phyloP scores from a whole-genome alignment of 352 stramenopile genomes.

The Globisporangium paddicum region DNA sequence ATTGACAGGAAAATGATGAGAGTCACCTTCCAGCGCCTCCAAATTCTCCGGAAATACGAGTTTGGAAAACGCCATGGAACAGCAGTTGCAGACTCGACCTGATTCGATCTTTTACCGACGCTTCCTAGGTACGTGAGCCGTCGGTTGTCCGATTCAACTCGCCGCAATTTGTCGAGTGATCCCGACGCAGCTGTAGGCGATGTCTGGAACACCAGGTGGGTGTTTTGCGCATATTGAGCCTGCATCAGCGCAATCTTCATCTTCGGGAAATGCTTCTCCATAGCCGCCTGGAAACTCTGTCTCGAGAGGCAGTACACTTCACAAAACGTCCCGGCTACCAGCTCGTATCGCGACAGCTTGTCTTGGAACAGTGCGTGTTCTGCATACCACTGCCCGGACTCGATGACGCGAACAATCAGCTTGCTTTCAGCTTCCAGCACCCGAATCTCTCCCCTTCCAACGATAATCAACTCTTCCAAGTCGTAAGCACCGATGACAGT shows the following conservation, averaged over 20 bases:
- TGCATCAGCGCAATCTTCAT: constrained; percentile 8
- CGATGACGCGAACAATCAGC: constrained; percentile 8
- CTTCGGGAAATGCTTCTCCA: constrained; percentile 12
- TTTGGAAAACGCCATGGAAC: constrained; percentile 14
- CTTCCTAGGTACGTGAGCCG: constrained; percentile 15
- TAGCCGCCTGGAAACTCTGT: constrained; percentile 10
- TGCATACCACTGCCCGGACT: constrained; percentile 15
- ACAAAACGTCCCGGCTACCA: constrained; percentile 21
- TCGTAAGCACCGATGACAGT: constrained; percentile 9
- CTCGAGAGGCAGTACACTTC: constrained; percentile 22
- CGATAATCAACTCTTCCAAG: constrained; percentile 17
- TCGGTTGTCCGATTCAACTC: neutral
- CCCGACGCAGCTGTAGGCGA: neutral
- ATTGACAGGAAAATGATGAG: constrained; percentile 14
- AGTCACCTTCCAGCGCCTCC: constrained; percentile 13
- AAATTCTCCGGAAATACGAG: constrained; percentile 12
- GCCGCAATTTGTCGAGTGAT: neutral
- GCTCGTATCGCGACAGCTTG: constrained; percentile 8
- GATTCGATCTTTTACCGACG: constrained; percentile 10
- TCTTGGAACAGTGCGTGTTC: constrained; percentile 22
- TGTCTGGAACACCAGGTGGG: neutral
- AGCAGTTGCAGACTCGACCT: neutral
- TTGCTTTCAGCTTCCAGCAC: constrained; percentile 13
- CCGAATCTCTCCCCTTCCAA: constrained; percentile 16
- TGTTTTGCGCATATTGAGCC: neutral